Evolutionary conservation across 441 rosid genomes (phyloP), one percentile per base, ranked within the genome.

Genomic region (Populus hybrid): DNA sequence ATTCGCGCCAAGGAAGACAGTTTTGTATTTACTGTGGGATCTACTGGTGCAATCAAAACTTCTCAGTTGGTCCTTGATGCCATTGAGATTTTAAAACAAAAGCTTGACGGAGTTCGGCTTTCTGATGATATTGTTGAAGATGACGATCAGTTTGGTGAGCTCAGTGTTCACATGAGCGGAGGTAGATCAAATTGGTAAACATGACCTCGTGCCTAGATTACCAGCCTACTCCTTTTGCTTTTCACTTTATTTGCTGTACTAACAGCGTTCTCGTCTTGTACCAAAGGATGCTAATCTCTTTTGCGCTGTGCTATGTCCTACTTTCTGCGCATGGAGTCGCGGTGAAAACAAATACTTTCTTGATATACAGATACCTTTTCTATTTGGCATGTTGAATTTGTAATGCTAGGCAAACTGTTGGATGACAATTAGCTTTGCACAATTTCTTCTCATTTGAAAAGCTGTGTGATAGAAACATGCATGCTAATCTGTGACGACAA

Each of bases 101-200:
- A 95, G 88, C 92, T 94, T 78, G 99, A 92, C 77, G 92, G 95
- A 66, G 95, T 95, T 75, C 90, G 97, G 76, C 89, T 94, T 42
- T 94, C 98, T 0, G 97, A 90, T 24, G 98, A 94, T 81, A 91
- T 97, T 2, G 95, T 94, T 4, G 97, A 92, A 83, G 99, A 95
- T 3, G 98, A 94, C 85, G 97, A 95, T 84, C 99, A 92, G 76
- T 95, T 92, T 86, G 98, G 97, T 38, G 99, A 94, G 84, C 97
- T 94, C 4, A 95, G 99, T 73, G 99, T 97, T n/a, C n/a, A n/a
- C n/a, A n/a, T n/a, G n/a, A n/a, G 94, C 6, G 99, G 90, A 78
- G 99, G 97, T 68, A 92, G 87, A 88, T 72, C 35, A 16, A 7
- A 3, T 65, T 34, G 38, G 65, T 11, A 4, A 6, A 24, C 18